Conservation (phyloP, 2,329 filamentous ascomycete species). For the Colletotrichum siamense region DNA sequence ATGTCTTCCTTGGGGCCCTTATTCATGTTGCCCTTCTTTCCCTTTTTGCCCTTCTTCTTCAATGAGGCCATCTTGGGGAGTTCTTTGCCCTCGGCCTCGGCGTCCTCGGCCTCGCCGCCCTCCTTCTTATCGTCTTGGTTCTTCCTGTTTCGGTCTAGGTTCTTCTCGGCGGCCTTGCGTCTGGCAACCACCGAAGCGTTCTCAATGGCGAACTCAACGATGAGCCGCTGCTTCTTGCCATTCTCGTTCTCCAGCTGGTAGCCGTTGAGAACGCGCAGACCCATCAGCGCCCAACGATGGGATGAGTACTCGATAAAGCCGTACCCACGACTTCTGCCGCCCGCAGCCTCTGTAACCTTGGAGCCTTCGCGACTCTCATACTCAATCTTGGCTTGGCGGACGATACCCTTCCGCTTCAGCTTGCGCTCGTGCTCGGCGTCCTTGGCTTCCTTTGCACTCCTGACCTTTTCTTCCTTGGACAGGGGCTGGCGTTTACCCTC, state of each 20-base stretch:
- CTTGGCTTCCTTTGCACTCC: conserved; percentile 81
- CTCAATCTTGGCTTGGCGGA: conserved; percentile 92
- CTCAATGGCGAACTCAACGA: conserved; percentile 98
- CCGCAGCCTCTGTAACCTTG: conserved; percentile 79
- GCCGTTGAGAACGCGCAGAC: conserved; percentile 90
- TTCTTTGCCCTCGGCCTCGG: conserved; percentile 32
- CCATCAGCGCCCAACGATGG: conserved; percentile 94
- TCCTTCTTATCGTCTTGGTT: conserved; percentile 33
- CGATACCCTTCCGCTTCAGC: conserved; percentile 82
- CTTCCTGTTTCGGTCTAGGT: conserved; percentile 25
- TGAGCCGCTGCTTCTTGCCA: conserved; percentile 86
- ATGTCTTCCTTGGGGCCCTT: conserved; percentile 36
- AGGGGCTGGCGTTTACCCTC: conserved; percentile 75
- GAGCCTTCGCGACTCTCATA: conserved; percentile 87
- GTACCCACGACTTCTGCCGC: conserved; percentile 88
- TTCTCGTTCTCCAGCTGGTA: conserved; percentile 62
- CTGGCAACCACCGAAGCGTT: conserved; percentile 94
- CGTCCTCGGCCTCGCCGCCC: conserved; percentile 34
- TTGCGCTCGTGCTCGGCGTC: conserved; percentile 82
- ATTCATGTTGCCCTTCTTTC: conserved; percentile 27
- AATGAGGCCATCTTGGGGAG: conserved; percentile 34
- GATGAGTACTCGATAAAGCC: conserved; percentile 97
- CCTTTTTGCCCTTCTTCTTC: conserved; percentile 40
- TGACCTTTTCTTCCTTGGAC: conserved; percentile 85
- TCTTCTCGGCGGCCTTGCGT: conserved; percentile 51